Conservation (phyloP, 139 green algal genomes). For the Ettlia oleoabundans region DNA sequence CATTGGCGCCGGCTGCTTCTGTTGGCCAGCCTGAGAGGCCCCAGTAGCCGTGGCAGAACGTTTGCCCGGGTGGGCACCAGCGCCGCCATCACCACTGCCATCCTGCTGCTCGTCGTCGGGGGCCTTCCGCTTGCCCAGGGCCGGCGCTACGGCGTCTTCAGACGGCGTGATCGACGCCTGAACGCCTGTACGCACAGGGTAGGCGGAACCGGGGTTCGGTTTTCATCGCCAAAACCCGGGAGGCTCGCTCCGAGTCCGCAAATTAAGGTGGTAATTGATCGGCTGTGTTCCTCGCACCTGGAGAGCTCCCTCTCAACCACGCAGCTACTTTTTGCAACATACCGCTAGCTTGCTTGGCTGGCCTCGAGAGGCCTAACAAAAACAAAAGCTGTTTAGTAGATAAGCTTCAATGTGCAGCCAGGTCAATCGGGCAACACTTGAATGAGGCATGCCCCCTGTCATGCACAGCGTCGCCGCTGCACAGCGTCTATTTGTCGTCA, state of each 20-base stretch:
- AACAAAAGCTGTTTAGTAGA: too few relatives aligned
- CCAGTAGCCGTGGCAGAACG: not conserved
- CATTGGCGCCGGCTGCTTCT: too few relatives aligned
- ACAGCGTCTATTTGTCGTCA: too few relatives aligned
- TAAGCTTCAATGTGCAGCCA: too few relatives aligned
- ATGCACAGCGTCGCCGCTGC: too few relatives aligned
- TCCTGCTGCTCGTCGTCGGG: constrained; percentile 1
- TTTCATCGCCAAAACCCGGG: too few relatives aligned
- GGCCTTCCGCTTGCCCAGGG: constrained; percentile 20
- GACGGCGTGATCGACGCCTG: not conserved
- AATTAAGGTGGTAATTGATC: too few relatives aligned
- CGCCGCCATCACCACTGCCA: not conserved
- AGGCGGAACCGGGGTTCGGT: too few relatives aligned
- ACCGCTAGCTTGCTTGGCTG: not conserved
- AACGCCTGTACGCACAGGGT: not conserved
- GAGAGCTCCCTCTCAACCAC: not conserved
- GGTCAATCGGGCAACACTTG: too few relatives aligned
- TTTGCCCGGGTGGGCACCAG: not conserved
- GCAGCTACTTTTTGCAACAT: not conserved
- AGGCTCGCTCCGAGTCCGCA: too few relatives aligned
- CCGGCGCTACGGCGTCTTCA: not conserved
- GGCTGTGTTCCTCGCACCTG: not conserved
- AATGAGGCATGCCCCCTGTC: too few relatives aligned
- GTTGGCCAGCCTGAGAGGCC: not conserved
- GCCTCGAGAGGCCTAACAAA: too few relatives aligned